These are phyloP conservation scores for Cytospora piceicola DNA, from an alignment of 2,329 filamentous ascomycete species.

Conservation along the genomic window DNA sequence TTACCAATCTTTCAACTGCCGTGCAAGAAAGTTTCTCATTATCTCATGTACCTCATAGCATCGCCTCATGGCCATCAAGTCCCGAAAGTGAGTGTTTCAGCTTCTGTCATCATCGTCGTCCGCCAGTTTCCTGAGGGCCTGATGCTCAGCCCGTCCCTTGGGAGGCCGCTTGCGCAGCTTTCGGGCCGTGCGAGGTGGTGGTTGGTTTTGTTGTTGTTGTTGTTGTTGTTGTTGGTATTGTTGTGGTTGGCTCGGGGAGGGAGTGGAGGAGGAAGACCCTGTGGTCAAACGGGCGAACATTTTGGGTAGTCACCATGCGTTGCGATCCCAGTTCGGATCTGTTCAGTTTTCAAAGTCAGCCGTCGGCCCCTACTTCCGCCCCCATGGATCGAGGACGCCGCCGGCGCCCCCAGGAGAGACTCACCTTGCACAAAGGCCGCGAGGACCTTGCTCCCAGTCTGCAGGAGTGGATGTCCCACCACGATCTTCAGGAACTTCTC, in stretches of 20 bases:
- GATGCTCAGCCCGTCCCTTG: conserved; percentile 37
- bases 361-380: neutral
- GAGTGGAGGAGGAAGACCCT: conserved; percentile 27
- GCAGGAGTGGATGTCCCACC: conserved; percentile 90
- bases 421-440: conserved; percentile 95
- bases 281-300: conserved; percentile 39
- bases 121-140: conserved; percentile 35
- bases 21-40: conserved; percentile 4
- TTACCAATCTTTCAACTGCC: conserved; percentile 17
- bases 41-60: conserved; percentile 2
- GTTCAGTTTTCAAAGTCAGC: conserved; percentile 7
- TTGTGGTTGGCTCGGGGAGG: conserved; percentile 16
- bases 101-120: conserved; percentile 20
- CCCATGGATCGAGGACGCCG: neutral
- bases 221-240: conserved; percentile 21
- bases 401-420: conserved; percentile 36
- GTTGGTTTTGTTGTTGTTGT: conserved; percentile 31
- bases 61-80: neutral
- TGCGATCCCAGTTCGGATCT: conserved; percentile 91
- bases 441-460: conserved; percentile 96
- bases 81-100: conserved; percentile 6
- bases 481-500: conserved; percentile 98
- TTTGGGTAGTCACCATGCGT: conserved; percentile 71
- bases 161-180: conserved; percentile 50
- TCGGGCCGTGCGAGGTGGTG: conserved; percentile 40